phyloP scores from a whole-genome alignment of 768 basidiomycete species.

The Tremella yokohamensis region DNA sequence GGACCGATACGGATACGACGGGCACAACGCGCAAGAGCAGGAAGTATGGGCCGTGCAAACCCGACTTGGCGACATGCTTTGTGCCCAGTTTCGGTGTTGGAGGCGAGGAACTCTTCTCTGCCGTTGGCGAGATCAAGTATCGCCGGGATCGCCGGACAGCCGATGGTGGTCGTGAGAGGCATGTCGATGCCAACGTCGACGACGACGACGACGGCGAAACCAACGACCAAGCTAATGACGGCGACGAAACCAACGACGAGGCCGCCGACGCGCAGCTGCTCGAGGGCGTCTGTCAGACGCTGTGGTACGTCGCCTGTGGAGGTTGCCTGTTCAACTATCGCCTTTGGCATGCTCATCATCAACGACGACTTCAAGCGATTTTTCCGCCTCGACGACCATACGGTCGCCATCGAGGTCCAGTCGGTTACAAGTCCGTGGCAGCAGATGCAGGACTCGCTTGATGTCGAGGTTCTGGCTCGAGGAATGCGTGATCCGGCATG shows the following conservation, averaged over 20 bases:
- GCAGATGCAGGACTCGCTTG: no score
- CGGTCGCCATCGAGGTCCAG: not conserved
- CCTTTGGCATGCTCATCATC: not conserved
- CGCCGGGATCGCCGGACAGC: not conserved
- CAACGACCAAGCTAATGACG: no score
- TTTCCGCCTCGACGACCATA: not conserved
- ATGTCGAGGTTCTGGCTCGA: not conserved
- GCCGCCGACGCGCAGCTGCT: conserved; percentile 3
- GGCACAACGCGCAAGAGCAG: not conserved
- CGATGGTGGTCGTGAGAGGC: no score
- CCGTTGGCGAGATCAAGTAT: not conserved
- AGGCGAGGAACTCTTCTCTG: not conserved
- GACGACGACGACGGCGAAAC: no score
- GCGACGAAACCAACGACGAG: no score
- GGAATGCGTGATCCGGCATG: not conserved
- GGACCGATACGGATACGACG: not conserved
- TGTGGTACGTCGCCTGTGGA: not conserved
- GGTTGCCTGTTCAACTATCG: not conserved
- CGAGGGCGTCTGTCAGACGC: not conserved
- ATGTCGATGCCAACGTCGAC: no score
- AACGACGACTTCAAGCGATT: conserved; percentile 1
- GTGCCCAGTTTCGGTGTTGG: not conserved
- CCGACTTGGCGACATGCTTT: not conserved
- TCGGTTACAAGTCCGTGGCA: not conserved
- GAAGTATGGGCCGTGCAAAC: not conserved